Conservation (phyloP, 257 asterid species). For the Lycium barbarum region DNA sequence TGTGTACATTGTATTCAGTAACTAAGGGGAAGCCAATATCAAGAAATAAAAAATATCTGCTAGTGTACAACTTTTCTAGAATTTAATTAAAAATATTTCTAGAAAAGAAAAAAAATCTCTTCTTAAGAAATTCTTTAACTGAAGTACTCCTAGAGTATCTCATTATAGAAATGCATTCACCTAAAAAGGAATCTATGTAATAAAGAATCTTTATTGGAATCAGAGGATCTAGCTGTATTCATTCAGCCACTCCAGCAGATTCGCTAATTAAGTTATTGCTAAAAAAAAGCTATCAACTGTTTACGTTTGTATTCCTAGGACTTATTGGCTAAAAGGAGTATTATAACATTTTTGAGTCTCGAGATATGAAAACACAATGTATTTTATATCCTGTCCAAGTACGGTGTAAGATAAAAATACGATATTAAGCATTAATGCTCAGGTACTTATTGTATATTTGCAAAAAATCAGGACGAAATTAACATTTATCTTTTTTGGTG, state of each 20-base stretch:
- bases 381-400: background rate
- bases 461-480: background rate
- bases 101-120: too few species aligned
- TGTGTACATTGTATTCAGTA: constrained; percentile 1
- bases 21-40: background rate
- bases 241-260: background rate
- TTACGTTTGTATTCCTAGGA: background rate
- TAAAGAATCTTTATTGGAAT: background rate
- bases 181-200: background rate
- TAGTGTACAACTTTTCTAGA: background rate
- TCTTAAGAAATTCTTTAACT: too few species aligned
- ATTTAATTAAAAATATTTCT: background rate
- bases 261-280: background rate
- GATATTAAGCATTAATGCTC: background rate
- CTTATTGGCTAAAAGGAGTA: background rate
- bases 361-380: background rate
- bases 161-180: background rate
- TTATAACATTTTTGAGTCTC: background rate
- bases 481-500: background rate
- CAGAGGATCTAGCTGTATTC: background rate
- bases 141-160: background rate
- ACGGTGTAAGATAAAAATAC: background rate
- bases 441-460: background rate
- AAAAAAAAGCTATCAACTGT: background rate
- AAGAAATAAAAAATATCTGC: background rate